Evolutionary conservation across 2,329 filamentous ascomycete species (phyloP).

Genomic region (Xylaria sp.): DNA sequence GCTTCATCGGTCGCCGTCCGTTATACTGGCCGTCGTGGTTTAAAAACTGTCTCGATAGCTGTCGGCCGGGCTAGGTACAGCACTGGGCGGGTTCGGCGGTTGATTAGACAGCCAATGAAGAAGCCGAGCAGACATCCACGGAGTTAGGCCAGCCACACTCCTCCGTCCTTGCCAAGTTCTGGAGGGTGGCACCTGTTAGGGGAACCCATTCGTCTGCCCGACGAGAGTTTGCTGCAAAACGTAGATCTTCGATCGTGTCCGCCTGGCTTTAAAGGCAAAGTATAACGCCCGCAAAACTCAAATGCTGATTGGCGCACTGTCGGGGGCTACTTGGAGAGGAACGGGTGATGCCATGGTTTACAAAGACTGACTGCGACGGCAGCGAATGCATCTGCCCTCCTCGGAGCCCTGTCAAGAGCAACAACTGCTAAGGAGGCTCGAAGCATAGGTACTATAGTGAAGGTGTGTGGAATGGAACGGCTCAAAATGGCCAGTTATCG

Average conservation of each 20-base stretch:
- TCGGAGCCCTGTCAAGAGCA: conserved; percentile 1
- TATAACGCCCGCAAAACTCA: conserved; percentile 14
- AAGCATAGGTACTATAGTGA: background rate
- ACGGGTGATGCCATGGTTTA: conserved; percentile 21
- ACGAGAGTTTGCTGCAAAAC: conserved; percentile 29
- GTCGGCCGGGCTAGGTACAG: conserved; percentile 27
- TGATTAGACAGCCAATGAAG: conserved; percentile 36
- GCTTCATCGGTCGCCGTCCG: conserved; percentile 42
- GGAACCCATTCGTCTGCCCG: conserved; percentile 20
- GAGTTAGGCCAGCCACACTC: conserved; percentile 23
- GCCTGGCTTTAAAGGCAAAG: conserved; percentile 26
- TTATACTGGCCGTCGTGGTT: conserved; percentile 23
- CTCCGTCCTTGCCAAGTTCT: conserved; percentile 10
- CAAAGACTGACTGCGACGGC: conserved; percentile 11
- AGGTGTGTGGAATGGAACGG: background rate
- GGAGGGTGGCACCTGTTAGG: conserved; percentile 31
- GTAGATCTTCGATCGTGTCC: conserved; percentile 33
- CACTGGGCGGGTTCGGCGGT: conserved; percentile 35
- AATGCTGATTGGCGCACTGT: conserved; percentile 29
- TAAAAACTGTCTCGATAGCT: conserved; percentile 20
- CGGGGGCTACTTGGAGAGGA: conserved; percentile 17
- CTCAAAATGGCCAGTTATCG: conserved; percentile 10
- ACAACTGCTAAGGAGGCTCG: conserved; percentile 10
- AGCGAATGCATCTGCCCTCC: conserved; percentile 10
- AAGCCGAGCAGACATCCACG: conserved; percentile 18